Evolutionary conservation across 2,329 filamentous ascomycete genomes (phyloP), one percentile per base, ranked within the genome.

Genomic region (Lithohypha guttulata): DNA sequence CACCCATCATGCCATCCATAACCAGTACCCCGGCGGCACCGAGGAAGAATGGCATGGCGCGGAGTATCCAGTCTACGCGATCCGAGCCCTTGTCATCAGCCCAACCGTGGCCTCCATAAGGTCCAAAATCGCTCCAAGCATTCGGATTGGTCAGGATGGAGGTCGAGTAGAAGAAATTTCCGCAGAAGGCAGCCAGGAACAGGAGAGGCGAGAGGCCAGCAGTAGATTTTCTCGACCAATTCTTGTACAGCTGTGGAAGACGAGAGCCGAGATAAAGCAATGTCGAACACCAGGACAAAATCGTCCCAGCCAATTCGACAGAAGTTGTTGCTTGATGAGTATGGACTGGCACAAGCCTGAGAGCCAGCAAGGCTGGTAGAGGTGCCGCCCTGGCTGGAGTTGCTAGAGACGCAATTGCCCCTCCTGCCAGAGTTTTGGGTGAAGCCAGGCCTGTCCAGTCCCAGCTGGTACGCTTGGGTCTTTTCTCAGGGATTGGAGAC

Each of bases 161-260:
- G 19, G 63, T 57, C 7, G 73, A 77, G 60, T 81, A 81, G 62
- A 79, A 80, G 28, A 79, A 59, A 51, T 81, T 81, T 2, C 77
- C 77, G 51, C 71, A 71, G 54, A 81, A 81, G 2, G 77, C 77
- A 4, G 77, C 77, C 26, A 71, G 61, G 59, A 81, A 81, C 34
- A 81, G 67, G 0, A 73, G 59, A 0, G 76, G 75, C 0, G 69
- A 75, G 6, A 81, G 68, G 3, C 77, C 77, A 1, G 75, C 66
- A 8, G 77, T 80, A 29, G 74, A 78, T 52, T 73, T 71, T 34
- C 76, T 73, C 35, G 62, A 51, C 53, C 73, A 71, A 58, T 81
- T 81, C 51, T 79, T 77, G 62, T 75, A 73, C 25, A 81, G 66
- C 52, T 81, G 77, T 0, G 77, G 77, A 39, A 79, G 57, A 17